Evolutionary conservation across 164 flowering plant species (phyloP), one percentile per base, ranked within the genome.

Genomic region (Tetrastigma voinierianum): DNA sequence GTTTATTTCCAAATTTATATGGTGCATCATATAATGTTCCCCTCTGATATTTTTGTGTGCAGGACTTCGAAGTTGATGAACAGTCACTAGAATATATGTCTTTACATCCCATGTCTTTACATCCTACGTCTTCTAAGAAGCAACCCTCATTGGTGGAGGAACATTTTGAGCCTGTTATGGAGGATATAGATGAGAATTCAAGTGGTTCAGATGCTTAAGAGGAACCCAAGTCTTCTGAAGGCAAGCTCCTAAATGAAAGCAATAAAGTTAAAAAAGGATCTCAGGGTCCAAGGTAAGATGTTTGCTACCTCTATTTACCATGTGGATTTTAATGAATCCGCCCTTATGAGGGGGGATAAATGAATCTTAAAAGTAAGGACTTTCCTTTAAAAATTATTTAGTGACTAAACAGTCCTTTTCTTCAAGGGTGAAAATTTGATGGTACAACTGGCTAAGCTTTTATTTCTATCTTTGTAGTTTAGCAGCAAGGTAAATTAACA

Each of bases 1-100:
- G 51, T 12, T 44, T 57, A 17, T 12, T 43, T 46, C 59, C 0
- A n/a, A 11, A 11, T 55, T 45, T 4, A 16, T 7, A 17, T 6
- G 15, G 18, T 59, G 13, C 18, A 45, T 32, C 16, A 13, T 25
- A 21, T 73, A 4, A 43, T 14, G 46, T 60, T 11, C 43, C 10
- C 64, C 45, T 45, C 40, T 68, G 45, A 1, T 60, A 1, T 62
- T 59, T 40, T 49, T 48, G 24, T 61, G 16, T 64, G 18, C 83
- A 95, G 98, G 88, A 87, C 73, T 95, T 74, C 66, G 81, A 89
- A 82, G 77, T 92, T 66, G 93, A 92, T 69, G 88, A 83, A 77
- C 44, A 19, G 4, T 90, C 97, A 10, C 59, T 61, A 61, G 96
- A 95, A 74, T 95, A 87, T 75, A 9, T 68, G 51, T 78, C 88